These are phyloP conservation scores for Cardamine occulta DNA, from an alignment of 345 rosid genomes.

Conservation along the genomic window DNA sequence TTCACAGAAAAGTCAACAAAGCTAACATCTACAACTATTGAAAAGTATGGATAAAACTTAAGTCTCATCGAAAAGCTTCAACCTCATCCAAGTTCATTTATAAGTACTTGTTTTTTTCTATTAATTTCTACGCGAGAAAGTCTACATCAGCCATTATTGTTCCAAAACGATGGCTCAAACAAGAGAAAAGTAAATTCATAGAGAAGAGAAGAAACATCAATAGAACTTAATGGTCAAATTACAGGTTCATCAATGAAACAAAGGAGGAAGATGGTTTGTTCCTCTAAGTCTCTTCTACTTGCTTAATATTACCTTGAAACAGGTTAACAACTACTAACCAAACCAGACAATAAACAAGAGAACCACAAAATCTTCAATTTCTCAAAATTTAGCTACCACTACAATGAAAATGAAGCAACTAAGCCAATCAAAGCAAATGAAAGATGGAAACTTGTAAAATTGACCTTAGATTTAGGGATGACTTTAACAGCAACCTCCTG, in stretches of 20 bases:
- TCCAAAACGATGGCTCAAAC: conserved; percentile 15
- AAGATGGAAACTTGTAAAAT: background rate
- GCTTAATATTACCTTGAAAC: conserved; percentile 3
- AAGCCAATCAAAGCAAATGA: background rate
- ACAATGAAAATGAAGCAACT: background rate
- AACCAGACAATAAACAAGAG: conserved; percentile 22
- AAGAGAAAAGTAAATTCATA: conserved; percentile 22
- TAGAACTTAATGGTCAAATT: background rate
- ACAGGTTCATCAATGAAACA: background rate
- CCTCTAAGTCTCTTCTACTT: conserved; percentile 18
- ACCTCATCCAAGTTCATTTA: background rate
- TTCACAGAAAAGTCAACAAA: conserved; percentile 30
- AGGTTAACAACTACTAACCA: conserved; percentile 16
- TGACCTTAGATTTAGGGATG: conserved; percentile 91
- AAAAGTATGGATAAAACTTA: conserved; percentile 18
- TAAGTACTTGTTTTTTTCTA: conserved; percentile 7
- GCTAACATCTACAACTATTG: conserved; percentile 18
- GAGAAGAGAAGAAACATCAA: conserved; percentile 29
- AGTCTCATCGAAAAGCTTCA: conserved; percentile 11
- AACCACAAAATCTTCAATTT: conserved; percentile 15
- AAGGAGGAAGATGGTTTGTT: background rate
- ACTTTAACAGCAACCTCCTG: conserved; percentile 92
- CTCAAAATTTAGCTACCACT: conserved; percentile 10
- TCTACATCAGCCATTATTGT: conserved; percentile 27
- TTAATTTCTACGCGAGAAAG: conserved; percentile 19